phyloP scores from a whole-genome alignment of 2,329 filamentous ascomycete genomes.

The Xylaria sp. region DNA sequence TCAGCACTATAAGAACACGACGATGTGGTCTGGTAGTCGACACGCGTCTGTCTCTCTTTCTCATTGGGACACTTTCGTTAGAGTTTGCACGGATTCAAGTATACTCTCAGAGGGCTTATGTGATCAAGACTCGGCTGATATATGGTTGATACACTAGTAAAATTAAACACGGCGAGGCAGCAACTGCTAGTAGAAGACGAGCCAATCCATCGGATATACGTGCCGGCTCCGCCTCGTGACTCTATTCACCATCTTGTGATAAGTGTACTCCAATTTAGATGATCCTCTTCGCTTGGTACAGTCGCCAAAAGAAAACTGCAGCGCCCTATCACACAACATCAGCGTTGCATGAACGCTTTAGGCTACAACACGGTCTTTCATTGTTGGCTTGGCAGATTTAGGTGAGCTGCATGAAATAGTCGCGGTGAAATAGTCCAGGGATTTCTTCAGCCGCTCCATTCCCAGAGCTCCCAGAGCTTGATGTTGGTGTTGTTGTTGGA shows the following conservation, averaged over 20 bases:
- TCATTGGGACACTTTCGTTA: too few relatives aligned
- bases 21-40: background rate
- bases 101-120: too few relatives aligned
- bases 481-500: background rate
- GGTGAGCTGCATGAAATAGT: background rate
- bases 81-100: too few relatives aligned
- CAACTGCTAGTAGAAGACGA: background rate
- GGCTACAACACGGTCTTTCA: background rate
- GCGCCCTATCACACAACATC: background rate
- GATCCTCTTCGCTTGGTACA: background rate
- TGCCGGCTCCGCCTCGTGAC: background rate
- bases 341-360: background rate
- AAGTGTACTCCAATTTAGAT: background rate
- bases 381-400: background rate
- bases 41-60: background rate
- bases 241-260: background rate
- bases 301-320: background rate
- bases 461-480: background rate
- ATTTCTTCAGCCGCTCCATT: background rate
- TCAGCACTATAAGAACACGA: background rate
- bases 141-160: background rate
- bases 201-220: background rate
- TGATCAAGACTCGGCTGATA: background rate
- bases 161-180: background rate
- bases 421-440: background rate